Percentiles rank a stretch among this genome's conserved stretches.
These are phyloP conservation scores for Rhizopus delemar DNA, from an alignment of 371 early-diverging fungal genomes.

Conservation along the genomic window DNA sequence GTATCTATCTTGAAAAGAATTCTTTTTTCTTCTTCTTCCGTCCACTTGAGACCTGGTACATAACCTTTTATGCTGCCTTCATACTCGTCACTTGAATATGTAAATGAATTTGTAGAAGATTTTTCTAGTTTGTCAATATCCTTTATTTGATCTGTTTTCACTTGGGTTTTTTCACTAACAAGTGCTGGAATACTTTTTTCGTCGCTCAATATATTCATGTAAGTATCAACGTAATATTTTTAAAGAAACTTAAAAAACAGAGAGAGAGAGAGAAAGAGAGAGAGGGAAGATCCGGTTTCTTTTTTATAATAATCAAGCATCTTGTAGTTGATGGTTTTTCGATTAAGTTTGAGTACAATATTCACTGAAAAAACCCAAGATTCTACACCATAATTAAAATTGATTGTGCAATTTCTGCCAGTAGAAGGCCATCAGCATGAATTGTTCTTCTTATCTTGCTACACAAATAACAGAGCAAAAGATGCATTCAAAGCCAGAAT, in stretches of 20 bases:
- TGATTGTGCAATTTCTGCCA: slow-evolving; percentile 1
- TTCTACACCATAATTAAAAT: not conserved
- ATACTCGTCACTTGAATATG: slow-evolving; percentile 2
- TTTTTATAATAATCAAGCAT: not conserved
- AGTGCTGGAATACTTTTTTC: not conserved
- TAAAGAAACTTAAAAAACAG: not conserved
- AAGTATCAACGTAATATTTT: not conserved
- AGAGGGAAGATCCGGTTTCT: not conserved
- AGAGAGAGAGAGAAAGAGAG: not conserved
- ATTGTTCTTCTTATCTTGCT: not conserved
- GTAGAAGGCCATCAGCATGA: not conserved
- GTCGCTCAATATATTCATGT: too few relatives aligned
- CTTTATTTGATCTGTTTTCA: not conserved
- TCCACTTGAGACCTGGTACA: slow-evolving; percentile 37
- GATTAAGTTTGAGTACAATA: too few relatives aligned
- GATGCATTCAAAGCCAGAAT: not conserved
- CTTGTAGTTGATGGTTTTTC: too few relatives aligned
- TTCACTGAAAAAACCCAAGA: not conserved
- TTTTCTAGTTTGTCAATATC: not conserved
- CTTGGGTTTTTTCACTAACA: not conserved
- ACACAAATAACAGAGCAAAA: not conserved
- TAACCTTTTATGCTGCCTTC: slow-evolving; percentile 4
- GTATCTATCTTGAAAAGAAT: slow-evolving; percentile 34
- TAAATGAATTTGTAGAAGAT: not conserved
- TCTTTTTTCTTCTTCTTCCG: slow-evolving; percentile 36